Conservation (phyloP, 1,284 basidiomycete genomes). For the Cerioporus squamosus region DNA sequence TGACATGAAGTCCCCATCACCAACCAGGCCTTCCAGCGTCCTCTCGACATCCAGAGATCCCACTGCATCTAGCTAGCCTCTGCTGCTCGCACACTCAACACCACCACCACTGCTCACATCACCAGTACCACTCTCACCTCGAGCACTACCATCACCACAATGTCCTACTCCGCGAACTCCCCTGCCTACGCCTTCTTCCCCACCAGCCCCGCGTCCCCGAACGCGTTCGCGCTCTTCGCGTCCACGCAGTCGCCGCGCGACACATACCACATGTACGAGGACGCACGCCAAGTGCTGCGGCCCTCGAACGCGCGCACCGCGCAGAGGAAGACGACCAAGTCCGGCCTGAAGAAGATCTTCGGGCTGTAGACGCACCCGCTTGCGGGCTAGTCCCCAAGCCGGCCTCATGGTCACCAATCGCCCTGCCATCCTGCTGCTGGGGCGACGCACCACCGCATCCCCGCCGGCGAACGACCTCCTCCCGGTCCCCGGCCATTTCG, state of each 20-base stretch:
- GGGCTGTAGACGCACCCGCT: slow-evolving; percentile 11
- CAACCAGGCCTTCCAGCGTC: slow-evolving; percentile 5
- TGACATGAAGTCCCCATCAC: slow-evolving; percentile 3
- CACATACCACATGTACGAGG: slow-evolving; percentile 25
- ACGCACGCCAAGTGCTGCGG: slow-evolving; percentile 15
- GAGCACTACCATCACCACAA: slow-evolving; percentile 4
- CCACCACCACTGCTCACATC: slow-evolving; percentile 2
- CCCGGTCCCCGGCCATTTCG: too few species aligned
- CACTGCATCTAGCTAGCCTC: neutral
- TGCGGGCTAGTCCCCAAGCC: too few species aligned
- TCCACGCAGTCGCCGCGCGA: slow-evolving; percentile 24
- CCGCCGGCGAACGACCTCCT: too few species aligned
- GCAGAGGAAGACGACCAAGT: slow-evolving; percentile 20
- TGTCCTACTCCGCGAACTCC: slow-evolving; percentile 21
- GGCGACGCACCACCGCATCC: too few species aligned
- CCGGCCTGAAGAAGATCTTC: slow-evolving; percentile 28
- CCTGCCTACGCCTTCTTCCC: slow-evolving; percentile 20
- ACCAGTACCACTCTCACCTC: neutral
- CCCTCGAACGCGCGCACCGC: slow-evolving; percentile 11
- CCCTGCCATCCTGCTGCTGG: too few species aligned
- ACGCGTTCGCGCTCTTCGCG: slow-evolving; percentile 25
- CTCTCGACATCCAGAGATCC: neutral
- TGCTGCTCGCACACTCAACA: neutral
- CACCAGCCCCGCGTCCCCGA: slow-evolving; percentile 10
- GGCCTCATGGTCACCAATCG: too few species aligned